Base-by-base conservation (phyloP, 1,284 basidiomycete genomes). In the Austroboletus olivaceoglutinosus region DNA sequence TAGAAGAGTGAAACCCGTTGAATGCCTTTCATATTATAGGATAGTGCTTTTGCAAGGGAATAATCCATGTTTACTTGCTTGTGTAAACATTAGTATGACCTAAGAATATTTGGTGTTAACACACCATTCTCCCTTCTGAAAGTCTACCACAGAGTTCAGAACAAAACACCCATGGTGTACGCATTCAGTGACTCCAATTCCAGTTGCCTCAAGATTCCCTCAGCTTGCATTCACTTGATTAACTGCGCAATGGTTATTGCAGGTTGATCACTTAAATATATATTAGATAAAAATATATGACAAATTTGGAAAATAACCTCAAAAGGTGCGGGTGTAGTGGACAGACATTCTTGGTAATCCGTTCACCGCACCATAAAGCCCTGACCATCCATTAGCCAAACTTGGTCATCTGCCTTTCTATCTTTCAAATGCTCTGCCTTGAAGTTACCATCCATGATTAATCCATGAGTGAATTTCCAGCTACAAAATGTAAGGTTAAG, bases 1-100 rank as follows among this genome's bases (percentile, higher is more conserved):
- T 59, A 59, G 23, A 57, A 53, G 10, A 9, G n/a, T 1, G 47
- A 38, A 0, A 34, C 43, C 9, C 22, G 3, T 0, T 6, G 8
- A 2, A 53, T 47, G 0, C n/a, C 23, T 0, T 13, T 5, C 34
- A 54, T 50, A 1, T 49, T 54, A 16, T 56, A 39, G 2, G 6
- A 7, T 5, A 59, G 18, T 2, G 58, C 55, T 18, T 57, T 23
- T 2, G 48, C 9, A 19, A 63, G 19, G 0, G 50, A 43, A n/a
- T 58, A 64, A 27, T 64, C 60, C 50, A 64, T 63, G 37, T 63
- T 63, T 1, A 31, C 29, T 21, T 61, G 56, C 10, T 61, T 63
- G 38, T 16, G 3, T 30, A 58, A 30, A 30, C 7, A 12, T 30
- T 12, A 30, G 12, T 30, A 30, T 12, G 8, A 7, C 29, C 29